Conservation (phyloP, 2,329 filamentous ascomycete genomes). For the Exophiala dermatitidis region DNA sequence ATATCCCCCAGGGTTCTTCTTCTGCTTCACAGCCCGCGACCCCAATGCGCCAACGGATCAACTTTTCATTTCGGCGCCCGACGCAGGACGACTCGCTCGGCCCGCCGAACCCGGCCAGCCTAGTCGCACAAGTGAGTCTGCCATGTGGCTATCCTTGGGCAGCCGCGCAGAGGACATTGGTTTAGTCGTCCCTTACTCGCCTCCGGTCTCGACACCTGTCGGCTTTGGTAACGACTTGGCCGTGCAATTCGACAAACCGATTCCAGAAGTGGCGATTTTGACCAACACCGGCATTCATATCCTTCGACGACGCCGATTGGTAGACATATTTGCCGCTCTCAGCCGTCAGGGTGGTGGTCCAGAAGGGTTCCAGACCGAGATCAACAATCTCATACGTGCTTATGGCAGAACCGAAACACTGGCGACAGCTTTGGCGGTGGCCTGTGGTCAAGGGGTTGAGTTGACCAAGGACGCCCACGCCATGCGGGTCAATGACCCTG, state of each 20-base stretch:
- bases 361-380: constrained; percentile 72
- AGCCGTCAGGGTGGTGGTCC: constrained; percentile 66
- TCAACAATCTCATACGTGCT: constrained; percentile 72
- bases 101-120: constrained; percentile 45
- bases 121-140: constrained; percentile 67
- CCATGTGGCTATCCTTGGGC: constrained; percentile 68
- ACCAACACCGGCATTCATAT: constrained; percentile 88
- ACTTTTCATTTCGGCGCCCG: constrained; percentile 79
- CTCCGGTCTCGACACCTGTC: constrained; percentile 57
- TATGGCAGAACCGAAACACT: constrained; percentile 88
- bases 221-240: constrained; percentile 94
- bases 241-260: constrained; percentile 81
- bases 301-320: constrained; percentile 71
- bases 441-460: constrained; percentile 86
- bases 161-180: constrained; percentile 72
- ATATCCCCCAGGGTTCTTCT: constrained; percentile 84
- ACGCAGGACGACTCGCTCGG: constrained; percentile 72
- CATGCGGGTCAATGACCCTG: constrained; percentile 67
- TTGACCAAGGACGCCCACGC: constrained; percentile 63
- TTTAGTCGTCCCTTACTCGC: constrained; percentile 64
- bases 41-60: constrained; percentile 53
- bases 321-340: constrained; percentile 83
- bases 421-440: constrained; percentile 84
- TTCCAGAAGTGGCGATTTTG: constrained; percentile 79
- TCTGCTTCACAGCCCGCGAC: constrained; percentile 69